A percentile compares a stretch with the other conserved stretches of the same genome.
phyloP scores from a whole-genome alignment of 2,329 filamentous ascomycete genomes.

The Didymella keratinophila region DNA sequence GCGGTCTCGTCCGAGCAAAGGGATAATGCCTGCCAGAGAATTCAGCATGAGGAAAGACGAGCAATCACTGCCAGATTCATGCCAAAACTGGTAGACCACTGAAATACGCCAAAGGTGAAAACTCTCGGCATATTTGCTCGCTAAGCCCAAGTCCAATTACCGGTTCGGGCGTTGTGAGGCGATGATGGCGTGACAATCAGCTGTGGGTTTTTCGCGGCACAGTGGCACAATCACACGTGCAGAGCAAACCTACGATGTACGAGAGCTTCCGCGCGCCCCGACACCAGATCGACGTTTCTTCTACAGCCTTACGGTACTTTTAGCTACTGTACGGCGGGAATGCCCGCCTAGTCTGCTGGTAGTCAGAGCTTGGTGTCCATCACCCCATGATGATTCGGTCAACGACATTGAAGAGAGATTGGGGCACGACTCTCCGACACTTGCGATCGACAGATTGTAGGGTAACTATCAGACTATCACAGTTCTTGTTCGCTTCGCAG shows the following conservation, averaged over 20 bases:
- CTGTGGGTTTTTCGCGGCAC: slow-evolving; percentile 3
- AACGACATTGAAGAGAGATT: neutral
- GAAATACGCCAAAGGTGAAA: neutral
- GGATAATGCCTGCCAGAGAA: neutral
- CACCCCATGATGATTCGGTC: slow-evolving; percentile 10
- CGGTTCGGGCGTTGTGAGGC: slow-evolving; percentile 18
- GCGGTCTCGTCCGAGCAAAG: neutral
- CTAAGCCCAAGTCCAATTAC: slow-evolving; percentile 7
- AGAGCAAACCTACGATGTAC: slow-evolving; percentile 10
- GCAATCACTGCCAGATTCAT: slow-evolving; percentile 1
- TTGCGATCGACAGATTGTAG: slow-evolving; percentile 3
- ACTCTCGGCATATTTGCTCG: slow-evolving; percentile 10
- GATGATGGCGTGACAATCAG: slow-evolving; percentile 32
- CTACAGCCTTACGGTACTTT: slow-evolving; percentile 22
- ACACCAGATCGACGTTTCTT: slow-evolving; percentile 17
- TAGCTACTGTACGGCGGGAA: slow-evolving; percentile 22
- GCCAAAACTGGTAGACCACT: neutral
- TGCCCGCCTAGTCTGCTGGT: slow-evolving; percentile 23
- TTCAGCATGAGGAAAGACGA: neutral
- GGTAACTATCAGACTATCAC: neutral
- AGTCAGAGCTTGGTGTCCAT: slow-evolving; percentile 14
- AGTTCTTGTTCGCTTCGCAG: neutral
- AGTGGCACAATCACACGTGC: slow-evolving; percentile 22
- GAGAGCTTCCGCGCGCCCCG: neutral
- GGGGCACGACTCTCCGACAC: neutral